Conservation (phyloP, 257 asterid species). For the Nicotiana otophora region DNA sequence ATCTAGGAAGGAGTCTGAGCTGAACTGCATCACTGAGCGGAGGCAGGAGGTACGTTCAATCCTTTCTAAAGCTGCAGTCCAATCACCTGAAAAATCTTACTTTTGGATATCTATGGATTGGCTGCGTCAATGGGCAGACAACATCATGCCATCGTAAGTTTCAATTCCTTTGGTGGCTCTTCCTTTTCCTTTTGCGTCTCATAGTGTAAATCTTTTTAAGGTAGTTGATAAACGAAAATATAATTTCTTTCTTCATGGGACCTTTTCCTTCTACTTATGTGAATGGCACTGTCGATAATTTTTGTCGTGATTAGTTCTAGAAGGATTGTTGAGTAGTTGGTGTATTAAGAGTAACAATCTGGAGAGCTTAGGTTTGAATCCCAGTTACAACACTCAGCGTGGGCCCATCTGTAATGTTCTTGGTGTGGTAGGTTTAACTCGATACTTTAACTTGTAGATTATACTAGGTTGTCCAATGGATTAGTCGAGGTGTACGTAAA, state of each 20-base stretch:
- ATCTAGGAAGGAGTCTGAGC: conserved; percentile 53
- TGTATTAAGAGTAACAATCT: neutral
- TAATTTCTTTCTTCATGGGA: conserved; percentile 7
- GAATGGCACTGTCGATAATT: neutral
- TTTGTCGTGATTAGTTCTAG: neutral
- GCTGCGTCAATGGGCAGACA: conserved; percentile 99
- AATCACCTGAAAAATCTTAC: conserved; percentile 51
- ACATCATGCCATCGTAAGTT: conserved; percentile 58
- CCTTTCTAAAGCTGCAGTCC: conserved; percentile 82
- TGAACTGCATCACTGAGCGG: conserved; percentile 51
- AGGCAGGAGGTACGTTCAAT: conserved; percentile 82
- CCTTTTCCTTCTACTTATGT: neutral
- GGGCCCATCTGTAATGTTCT: conserved; percentile 2
- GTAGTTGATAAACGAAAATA: neutral
- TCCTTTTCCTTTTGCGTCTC: conserved; percentile 5
- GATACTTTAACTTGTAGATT: neutral
- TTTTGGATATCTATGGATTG: conserved; percentile 90
- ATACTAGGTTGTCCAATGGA: neutral
- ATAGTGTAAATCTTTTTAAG: conserved; percentile 3
- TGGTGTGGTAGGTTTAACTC: neutral
- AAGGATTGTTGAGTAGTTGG: neutral
- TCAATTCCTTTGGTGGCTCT: conserved; percentile 2
- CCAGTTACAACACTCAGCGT: neutral
- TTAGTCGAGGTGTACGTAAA: neutral
- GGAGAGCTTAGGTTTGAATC: neutral